Evolutionary conservation across 2,329 filamentous ascomycete genomes (phyloP).

Genomic region (Cephalotrichum gorgonifer): DNA sequence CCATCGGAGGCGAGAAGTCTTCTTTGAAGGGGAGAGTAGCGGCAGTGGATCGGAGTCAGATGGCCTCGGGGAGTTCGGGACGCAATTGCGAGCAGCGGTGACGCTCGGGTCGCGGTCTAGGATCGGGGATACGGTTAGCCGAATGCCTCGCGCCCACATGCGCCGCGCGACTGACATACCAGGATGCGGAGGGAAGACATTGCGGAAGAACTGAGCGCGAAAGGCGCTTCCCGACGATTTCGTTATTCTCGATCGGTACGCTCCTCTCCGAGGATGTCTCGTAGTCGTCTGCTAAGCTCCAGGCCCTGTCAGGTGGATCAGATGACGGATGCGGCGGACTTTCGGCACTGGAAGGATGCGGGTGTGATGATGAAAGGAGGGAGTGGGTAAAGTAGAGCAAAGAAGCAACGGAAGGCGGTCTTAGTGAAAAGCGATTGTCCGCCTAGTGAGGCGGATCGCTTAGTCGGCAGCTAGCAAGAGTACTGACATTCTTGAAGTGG

Average conservation of each 20-base stretch:
- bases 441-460: slow-evolving; percentile 3
- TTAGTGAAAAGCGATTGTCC: background rate
- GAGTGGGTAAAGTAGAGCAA: background rate
- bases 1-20: background rate
- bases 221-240: background rate
- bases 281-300: background rate
- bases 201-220: background rate
- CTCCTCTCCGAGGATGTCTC: background rate
- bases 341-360: background rate
- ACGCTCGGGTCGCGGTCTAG: background rate
- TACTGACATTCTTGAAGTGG: background rate
- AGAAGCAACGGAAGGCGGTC: background rate
- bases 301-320: background rate
- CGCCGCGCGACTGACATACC: background rate
- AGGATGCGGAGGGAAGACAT: slow-evolving; percentile 4
- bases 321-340: background rate
- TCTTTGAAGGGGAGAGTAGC: background rate
- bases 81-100: background rate
- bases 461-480: background rate
- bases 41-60: background rate
- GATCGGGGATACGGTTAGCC: background rate
- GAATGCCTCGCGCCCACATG: background rate
- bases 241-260: background rate
- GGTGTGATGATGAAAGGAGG: background rate
- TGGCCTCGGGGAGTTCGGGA: background rate